Evolutionary conservation across 2,329 filamentous ascomycete genomes (phyloP), one percentile per base, ranked within the genome.

Genomic region (Penicillium sp.): DNA sequence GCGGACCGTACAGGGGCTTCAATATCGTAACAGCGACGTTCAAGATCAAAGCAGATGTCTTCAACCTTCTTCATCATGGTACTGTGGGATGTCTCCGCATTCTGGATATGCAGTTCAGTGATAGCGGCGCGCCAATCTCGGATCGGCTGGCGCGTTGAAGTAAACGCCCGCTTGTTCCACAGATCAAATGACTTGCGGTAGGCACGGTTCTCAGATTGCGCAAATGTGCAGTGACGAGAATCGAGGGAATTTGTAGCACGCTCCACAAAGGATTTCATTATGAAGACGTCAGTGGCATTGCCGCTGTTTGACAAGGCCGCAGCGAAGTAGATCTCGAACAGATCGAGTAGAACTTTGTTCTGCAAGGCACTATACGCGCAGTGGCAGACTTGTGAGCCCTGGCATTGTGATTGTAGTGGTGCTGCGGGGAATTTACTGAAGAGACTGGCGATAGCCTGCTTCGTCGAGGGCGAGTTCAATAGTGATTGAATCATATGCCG

Each of bases 11-110:
- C 73, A 6, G 85, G 85, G 50, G 77, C 77, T 70, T 87, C 85
- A 2, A 83, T 76, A 35, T 78, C 78, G 36, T 81, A 77, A 65
- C 85, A 87, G 7, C 85, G 79, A 10, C 72, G 73, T 64, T 87
- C 85, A 1, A 87, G 74, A 56, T 85, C 83, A 24, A 79, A 77
- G 65, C 84, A 87, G 13, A 83, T 79, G 36, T 82, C 77, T 16
- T 79, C 76, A 16, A 87, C 79, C 19, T 81, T 77, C 10, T 77
- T 74, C 31, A 83, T 69, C 9, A 87, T 71, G 2, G 70, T 73
- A n/a, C 81, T 75, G 7, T 82, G 74, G 35, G 82, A 79, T 27
- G 75, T 72, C 14, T 71, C 72, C 14, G 79, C 75, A 62, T 77
- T 75, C 24, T 73, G 68, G 33, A 75, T 69, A n/a, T 87, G 71